Evolutionary conservation across 1,284 basidiomycete genomes (phyloP).

Genomic region (Polyporus tsugae): DNA sequence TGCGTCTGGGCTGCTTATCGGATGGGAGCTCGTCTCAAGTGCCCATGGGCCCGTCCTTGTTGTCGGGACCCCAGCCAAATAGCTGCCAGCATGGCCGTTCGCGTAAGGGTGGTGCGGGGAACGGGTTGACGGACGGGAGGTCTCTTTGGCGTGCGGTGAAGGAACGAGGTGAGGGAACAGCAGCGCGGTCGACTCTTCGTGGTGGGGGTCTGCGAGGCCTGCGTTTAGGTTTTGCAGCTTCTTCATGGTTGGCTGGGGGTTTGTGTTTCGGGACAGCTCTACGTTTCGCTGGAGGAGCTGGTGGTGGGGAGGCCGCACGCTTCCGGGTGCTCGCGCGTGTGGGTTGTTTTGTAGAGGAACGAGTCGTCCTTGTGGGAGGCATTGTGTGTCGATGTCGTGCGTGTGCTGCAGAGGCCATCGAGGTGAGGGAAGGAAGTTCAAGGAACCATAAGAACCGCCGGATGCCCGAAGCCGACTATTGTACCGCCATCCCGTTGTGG

Average conservation of each 20-base stretch:
- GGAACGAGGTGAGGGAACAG: not conserved
- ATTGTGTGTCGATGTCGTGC: not conserved
- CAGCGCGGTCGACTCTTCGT: not conserved
- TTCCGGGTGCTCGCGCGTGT: conserved; percentile 2
- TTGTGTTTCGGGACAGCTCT: not conserved
- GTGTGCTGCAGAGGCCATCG: not conserved
- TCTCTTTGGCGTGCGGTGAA: conserved; percentile 71
- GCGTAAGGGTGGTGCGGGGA: conserved; percentile 24
- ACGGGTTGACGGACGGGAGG: conserved; percentile 39
- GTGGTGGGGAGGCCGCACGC: conserved; percentile 2
- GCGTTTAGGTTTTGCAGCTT: not conserved
- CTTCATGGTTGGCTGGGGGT: not conserved
- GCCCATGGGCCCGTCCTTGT: conserved; percentile 87
- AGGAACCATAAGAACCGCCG: too few species aligned
- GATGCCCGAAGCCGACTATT: too few species aligned
- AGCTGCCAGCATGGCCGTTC: conserved; percentile 42
- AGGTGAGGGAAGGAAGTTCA: not conserved
- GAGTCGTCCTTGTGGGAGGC: not conserved
- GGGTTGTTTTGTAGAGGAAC: not conserved
- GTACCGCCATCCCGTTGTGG: too few species aligned
- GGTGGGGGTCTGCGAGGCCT: not conserved
- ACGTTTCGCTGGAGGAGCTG: not conserved
- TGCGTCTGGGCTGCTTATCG: conserved; percentile 74
- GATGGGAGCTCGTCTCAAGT: conserved; percentile 79
- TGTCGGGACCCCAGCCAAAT: conserved; percentile 86